Base-by-base conservation (phyloP, 805 yeast genomes). In the Metschnikowia koreensis region DNA sequence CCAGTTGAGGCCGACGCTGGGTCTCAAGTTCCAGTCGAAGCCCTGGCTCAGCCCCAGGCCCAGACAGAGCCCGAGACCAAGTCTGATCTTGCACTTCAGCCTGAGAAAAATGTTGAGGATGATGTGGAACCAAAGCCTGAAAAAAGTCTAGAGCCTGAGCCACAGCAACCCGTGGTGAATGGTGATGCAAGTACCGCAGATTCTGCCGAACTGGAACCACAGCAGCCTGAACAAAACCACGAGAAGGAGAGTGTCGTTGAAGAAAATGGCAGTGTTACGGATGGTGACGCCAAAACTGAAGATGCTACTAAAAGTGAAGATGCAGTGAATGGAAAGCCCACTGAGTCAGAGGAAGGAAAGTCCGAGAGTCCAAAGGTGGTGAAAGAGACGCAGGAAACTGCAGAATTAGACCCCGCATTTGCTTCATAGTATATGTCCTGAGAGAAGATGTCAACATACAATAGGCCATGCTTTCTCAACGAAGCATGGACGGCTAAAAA, bases 391-490 rank as follows among this genome's bases (percentile, higher is more conserved):
- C 17, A 38, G 27, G 57, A 54, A 16, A 54, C 60, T 4, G 59
- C 57, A 42, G 60, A 59, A 34, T 59, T 62, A 58, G 66, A 62
- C 41, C 66, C 66, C 10, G 65, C 60, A 22, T 62, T 62, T 46
- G 64, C 61, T 41, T 59, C 64, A 3, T 56, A 44, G 48, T 26
- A 42, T 44, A 27, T 43, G 27, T 39, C n/a, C 38, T 10, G 22
- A 43, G 26, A 34, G 45, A 40, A 39, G 45, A 39, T 29, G 33
- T 29, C 10, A 28, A 36, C 42, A 22, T 48, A 43, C 40, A 43
- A 44, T 38, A 16, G 28, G 40, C 10, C 33, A 10, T 29, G 10
- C 33, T 29, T 29, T 29, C 33, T 29, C 7, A 7, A 10, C 10
- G 33, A 29, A 29, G 33, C 10, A 29, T 10, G 33, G 33, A 10